phyloP scores from a whole-genome alignment of 2,329 filamentous ascomycete species.

The Aspergillus sp. region DNA sequence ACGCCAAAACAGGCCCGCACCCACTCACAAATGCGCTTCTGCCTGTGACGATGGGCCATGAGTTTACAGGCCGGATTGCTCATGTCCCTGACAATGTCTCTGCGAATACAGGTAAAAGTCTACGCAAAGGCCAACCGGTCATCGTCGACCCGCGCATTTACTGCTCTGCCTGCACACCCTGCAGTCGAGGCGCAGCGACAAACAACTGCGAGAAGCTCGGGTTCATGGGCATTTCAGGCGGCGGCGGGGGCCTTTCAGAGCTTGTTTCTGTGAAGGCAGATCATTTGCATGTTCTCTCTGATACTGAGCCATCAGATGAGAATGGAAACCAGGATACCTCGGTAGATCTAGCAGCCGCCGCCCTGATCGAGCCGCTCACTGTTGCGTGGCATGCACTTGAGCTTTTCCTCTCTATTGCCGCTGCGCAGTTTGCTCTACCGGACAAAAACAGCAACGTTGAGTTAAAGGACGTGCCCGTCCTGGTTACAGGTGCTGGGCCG shows the following conservation, averaged over 20 bases:
- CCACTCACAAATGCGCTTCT: conserved; percentile 6
- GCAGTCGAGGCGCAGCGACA: conserved; percentile 1
- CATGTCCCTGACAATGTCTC: background rate
- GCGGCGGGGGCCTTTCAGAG: conserved; percentile 14
- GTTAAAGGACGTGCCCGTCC: background rate
- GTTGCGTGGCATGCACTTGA: conserved; percentile 13
- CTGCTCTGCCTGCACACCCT: conserved; percentile 10
- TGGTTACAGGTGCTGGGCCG: conserved; percentile 8
- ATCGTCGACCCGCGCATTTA: conserved; percentile 16
- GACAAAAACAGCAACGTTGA: background rate
- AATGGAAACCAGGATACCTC: background rate
- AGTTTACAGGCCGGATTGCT: conserved; percentile 11
- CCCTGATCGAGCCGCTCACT: conserved; percentile 14
- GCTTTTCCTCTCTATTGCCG: background rate
- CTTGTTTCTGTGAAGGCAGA: conserved; percentile 4
- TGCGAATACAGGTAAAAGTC: too few relatives aligned
- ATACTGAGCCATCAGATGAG: background rate
- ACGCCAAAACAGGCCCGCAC: conserved; percentile 7
- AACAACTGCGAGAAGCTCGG: conserved; percentile 14
- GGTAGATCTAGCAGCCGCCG: conserved; percentile 10
- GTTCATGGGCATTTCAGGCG: conserved; percentile 14
- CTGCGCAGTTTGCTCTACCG: background rate
- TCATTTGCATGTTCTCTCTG: conserved; percentile 6
- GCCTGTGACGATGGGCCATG: conserved; percentile 15
- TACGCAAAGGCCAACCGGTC: conserved; percentile 7